Evolutionary conservation across 176 grass and related monocot genomes (phyloP).

Genomic region (Juncus effusus): DNA sequence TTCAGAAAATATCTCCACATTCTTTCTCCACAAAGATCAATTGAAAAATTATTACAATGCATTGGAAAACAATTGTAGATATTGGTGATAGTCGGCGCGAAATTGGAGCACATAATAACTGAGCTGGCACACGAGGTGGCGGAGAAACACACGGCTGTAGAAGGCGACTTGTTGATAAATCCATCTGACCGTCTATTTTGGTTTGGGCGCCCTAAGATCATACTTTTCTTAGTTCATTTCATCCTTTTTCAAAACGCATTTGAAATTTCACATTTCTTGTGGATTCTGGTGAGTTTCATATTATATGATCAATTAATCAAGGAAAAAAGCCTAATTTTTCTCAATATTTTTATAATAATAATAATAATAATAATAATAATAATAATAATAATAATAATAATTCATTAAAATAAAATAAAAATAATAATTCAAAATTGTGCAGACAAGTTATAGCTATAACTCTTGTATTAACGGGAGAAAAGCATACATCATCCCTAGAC

Average conservation of each 20-base stretch:
- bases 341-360: too few species aligned
- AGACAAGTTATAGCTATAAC: conserved; percentile 43
- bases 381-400: too few species aligned
- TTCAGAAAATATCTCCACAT: too few species aligned
- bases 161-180: conserved; percentile 51
- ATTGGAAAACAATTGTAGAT: conserved; percentile 29
- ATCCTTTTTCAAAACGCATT: conserved; percentile 80
- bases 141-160: conserved; percentile 41
- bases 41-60: neutral
- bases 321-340: too few species aligned
- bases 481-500: conserved; percentile 34
- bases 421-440: neutral
- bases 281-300: conserved; percentile 50
- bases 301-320: too few species aligned
- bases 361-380: too few species aligned
- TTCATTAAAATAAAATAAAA: too few species aligned
- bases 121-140: conserved; percentile 69
- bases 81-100: conserved; percentile 55
- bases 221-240: conserved; percentile 69
- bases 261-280: conserved; percentile 80
- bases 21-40: too few species aligned
- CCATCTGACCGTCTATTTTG: conserved; percentile 75
- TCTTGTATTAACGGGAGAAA: conserved; percentile 59
- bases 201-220: conserved; percentile 58
- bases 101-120: conserved; percentile 85